Base-by-base conservation (phyloP, 2,329 filamentous ascomycete genomes). In the Claviceps sp. region DNA sequence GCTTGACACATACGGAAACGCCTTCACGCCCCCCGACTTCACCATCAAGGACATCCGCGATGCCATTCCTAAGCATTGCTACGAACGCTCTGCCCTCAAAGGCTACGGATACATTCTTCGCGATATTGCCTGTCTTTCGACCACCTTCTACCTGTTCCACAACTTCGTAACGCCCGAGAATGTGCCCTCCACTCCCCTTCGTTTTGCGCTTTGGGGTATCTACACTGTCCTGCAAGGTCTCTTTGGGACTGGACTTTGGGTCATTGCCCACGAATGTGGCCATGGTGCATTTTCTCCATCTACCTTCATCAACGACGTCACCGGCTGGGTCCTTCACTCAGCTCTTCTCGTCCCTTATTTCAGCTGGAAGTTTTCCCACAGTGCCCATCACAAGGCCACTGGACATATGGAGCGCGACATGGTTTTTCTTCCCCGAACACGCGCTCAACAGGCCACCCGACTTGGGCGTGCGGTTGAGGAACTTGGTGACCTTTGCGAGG, bases 321-420 rank as follows among this genome's bases (percentile, higher is more conserved):
- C 93, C 54, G 91, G 91, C 63, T 96, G 88, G 87, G 69, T 95
- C 66, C 81, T 88, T 61, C 91, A 97, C 75, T 95, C 90, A 40
- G 70, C 82, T 45, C 81, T 96, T 41, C 77, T 96, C 52, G 91
- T 98, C 48, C 93, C 93, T 22, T 98, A 97, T 76, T 98, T 96
- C 76, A 95, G 89, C 67, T 98, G 93, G 93, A 95, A 98, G 75
- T 90, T 97, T 72, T 95, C 89, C 59, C 93, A 98, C 75, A 87
- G 89, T 75, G 95, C 95, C 82, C 93, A 98, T 77, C 93, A 98
- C 86, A 97, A 97, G 80, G 89, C 90, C 58, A 98, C 93, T 41
- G 93, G 90, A 62, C 82, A 98, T 77, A 84, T 98, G 73, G 89
- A 94, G 72, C 88, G 91, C 60, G 93, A 98, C 72, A 98, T 98